Conservation (phyloP, 179 eudicot genomes). For the Beta macrorhiza region DNA sequence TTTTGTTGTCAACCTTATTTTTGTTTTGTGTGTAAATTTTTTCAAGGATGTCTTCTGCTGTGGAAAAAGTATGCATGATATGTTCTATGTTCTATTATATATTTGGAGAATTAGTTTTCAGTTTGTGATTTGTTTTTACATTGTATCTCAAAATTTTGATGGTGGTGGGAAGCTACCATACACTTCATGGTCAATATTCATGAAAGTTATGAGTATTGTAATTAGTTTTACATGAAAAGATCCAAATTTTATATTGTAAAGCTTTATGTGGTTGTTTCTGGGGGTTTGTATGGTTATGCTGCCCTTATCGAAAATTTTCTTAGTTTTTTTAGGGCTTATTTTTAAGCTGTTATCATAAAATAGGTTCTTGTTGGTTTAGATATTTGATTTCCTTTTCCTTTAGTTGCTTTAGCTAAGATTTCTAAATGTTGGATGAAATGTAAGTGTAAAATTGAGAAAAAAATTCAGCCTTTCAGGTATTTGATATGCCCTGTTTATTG, state of each 20-base stretch:
- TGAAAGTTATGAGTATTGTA: background rate
- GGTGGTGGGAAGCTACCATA: background rate
- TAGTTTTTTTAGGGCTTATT: background rate
- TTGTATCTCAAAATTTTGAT: background rate
- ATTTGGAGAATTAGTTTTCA: background rate
- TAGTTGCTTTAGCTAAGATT: background rate
- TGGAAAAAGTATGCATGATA: constrained; percentile 4
- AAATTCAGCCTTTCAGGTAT: background rate
- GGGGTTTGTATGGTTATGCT: background rate
- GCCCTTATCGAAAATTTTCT: background rate
- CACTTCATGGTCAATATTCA: background rate
- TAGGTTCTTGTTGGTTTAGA: background rate
- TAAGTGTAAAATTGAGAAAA: background rate
- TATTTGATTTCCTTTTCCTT: background rate
- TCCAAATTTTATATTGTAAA: background rate
- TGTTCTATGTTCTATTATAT: too few relatives aligned
- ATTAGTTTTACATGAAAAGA: background rate
- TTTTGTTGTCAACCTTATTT: background rate
- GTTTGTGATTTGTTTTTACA: background rate
- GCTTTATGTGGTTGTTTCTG: background rate
- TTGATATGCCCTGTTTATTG: background rate
- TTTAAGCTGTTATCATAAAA: background rate
- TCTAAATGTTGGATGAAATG: background rate
- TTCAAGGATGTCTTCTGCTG: background rate
- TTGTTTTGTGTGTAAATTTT: background rate